A percentile compares a stretch with the other conserved stretches of the same genome.
phyloP scores from a whole-genome alignment of 2,329 filamentous ascomycete species.

The Metarhizium rileyi region DNA sequence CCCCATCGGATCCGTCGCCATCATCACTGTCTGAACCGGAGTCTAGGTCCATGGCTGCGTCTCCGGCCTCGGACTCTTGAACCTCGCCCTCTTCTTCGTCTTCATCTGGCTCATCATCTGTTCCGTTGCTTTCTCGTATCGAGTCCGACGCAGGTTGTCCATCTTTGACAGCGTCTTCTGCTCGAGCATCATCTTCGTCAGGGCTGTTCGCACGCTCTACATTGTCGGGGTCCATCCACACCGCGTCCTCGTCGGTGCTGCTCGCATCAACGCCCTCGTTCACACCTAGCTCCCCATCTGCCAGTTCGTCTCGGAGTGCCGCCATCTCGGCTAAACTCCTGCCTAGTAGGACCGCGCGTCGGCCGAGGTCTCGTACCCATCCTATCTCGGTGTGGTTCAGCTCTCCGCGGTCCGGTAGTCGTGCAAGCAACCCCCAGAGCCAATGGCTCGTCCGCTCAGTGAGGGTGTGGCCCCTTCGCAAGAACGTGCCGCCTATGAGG shows the following conservation, averaged over 20 bases:
- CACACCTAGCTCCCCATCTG: conserved; percentile 29
- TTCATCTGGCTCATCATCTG: conserved; percentile 11
- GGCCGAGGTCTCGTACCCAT: conserved; percentile 68
- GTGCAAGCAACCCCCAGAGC: conserved; percentile 75
- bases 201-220: conserved; percentile 17
- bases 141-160: conserved; percentile 10
- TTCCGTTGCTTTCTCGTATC: background rate
- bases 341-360: conserved; percentile 57
- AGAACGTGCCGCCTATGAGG: conserved; percentile 53
- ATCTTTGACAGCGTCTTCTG: conserved; percentile 3
- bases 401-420: conserved; percentile 63
- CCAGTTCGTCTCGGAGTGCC: conserved; percentile 32
- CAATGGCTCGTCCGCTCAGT: conserved; percentile 64
- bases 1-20: conserved; percentile 25
- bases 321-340: conserved; percentile 44
- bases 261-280: conserved; percentile 38
- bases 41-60: conserved; percentile 34
- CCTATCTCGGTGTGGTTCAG: conserved; percentile 67
- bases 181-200: background rate
- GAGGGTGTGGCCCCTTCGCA: conserved; percentile 49
- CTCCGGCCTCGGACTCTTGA: conserved; percentile 11
- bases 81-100: conserved; percentile 6
- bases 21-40: conserved; percentile 17
- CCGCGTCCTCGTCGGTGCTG: conserved; percentile 27
- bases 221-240: conserved; percentile 21